Conservation (phyloP, 768 basidiomycete species). For the Russula ochroleuca region DNA sequence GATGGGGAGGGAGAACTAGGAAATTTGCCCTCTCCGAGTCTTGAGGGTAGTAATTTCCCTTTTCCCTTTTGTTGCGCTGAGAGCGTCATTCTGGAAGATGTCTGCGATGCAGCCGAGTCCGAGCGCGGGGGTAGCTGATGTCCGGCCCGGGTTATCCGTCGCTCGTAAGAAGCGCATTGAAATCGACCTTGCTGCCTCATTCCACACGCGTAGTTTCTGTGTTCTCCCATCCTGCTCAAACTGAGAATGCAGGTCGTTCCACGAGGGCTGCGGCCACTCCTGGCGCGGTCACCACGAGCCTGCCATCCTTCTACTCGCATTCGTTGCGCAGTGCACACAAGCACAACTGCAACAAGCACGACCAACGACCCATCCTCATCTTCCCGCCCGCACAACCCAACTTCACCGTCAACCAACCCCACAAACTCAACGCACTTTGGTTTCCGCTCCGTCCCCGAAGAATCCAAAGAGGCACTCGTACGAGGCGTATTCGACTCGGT, state of each 20-base stretch:
- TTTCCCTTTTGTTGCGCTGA: slow-evolving; percentile 42
- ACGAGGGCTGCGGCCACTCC: slow-evolving; percentile 10
- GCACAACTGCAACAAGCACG: background rate
- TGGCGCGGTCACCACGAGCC: background rate
- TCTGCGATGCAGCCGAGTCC: no score
- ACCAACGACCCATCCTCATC: slow-evolving; percentile 1
- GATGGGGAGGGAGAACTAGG: slow-evolving; percentile 26
- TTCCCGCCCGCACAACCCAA: slow-evolving; percentile 1
- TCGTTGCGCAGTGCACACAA: slow-evolving; percentile 22
- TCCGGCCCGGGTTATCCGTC: background rate
- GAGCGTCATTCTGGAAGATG: slow-evolving; percentile 12
- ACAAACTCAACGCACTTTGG: slow-evolving; percentile 79
- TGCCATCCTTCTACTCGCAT: slow-evolving; percentile 11
- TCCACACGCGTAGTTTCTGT: background rate
- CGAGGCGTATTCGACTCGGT: slow-evolving; percentile 94
- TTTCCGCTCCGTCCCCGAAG: slow-evolving; percentile 83
- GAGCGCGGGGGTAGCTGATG: no score
- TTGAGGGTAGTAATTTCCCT: slow-evolving; percentile 34
- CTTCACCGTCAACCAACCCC: slow-evolving; percentile 4
- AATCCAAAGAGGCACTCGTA: slow-evolving; percentile 84
- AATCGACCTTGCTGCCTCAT: background rate
- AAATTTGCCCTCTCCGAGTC: background rate
- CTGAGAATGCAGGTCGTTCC: slow-evolving; percentile 20
- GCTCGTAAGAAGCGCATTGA: no score
- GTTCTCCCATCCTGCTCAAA: background rate